These are phyloP conservation scores for Daldinia childiae DNA, from an alignment of 495 filamentous ascomycete species.

Conservation along the genomic window DNA sequence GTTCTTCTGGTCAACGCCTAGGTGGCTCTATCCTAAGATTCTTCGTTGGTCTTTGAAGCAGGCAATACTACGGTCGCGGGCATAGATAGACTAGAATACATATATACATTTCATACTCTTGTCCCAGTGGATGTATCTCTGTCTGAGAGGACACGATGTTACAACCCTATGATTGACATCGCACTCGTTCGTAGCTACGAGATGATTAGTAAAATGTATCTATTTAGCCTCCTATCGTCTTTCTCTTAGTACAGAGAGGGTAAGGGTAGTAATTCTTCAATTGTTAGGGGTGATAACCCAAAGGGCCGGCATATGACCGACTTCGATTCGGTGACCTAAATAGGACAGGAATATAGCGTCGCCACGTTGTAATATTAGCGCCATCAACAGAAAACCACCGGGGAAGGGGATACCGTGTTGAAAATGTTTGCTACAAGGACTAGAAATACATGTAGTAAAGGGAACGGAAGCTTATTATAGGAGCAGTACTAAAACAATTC, in stretches of 20 bases:
- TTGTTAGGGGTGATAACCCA: neutral
- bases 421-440: neutral
- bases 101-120: no score
- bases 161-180: neutral
- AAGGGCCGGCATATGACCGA: conserved; percentile 1
- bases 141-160: neutral
- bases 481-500: no score
- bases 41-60: conserved; percentile 28
- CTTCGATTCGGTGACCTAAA: neutral
- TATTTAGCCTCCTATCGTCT: neutral
- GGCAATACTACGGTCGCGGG: conserved; percentile 7
- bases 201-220: neutral
- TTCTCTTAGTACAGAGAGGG: neutral
- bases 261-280: neutral
- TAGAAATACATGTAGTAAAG: neutral
- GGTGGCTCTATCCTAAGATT: conserved; percentile 20
- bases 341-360: neutral
- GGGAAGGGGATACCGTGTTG: neutral
- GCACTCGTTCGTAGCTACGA: neutral
- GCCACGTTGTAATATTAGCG: neutral
- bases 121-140: neutral
- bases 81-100: neutral
- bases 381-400: neutral
- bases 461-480: no score
- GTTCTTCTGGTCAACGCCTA: conserved; percentile 21